A percentile compares a stretch with the other conserved stretches of the same genome.
phyloP scores from a whole-genome alignment of 331 rosid genomes.

The Stylosanthes scabra region DNA sequence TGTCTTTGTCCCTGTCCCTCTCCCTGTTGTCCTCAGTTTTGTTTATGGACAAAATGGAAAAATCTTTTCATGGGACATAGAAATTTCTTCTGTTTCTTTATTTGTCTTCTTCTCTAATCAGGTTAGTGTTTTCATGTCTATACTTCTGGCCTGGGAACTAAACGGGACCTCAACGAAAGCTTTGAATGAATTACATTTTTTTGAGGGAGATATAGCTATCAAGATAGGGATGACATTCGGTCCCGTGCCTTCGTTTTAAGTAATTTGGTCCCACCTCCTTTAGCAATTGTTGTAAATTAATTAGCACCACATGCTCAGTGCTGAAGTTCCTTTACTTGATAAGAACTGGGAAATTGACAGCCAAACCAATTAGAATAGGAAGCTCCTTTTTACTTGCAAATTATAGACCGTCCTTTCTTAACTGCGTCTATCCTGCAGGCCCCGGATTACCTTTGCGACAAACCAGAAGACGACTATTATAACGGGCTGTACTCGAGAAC shows the following conservation, averaged over 20 bases:
- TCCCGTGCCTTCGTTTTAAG: background rate
- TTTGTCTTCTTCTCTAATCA: too few species aligned
- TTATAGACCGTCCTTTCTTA: conserved; percentile 22
- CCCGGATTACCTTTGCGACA: conserved; percentile 48
- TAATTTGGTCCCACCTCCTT: conserved; percentile 16
- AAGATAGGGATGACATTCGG: conserved; percentile 30
- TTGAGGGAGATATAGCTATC: conserved; percentile 25
- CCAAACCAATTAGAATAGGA: conserved; percentile 29
- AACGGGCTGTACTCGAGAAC: conserved; percentile 45
- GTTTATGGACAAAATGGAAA: too few species aligned
- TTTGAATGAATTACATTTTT: conserved; percentile 18
- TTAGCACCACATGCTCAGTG: conserved; percentile 14
- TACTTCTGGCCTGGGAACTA: too few species aligned
- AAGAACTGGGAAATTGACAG: conserved; percentile 8
- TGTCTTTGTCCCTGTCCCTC: too few species aligned
- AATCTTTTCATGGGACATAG: too few species aligned
- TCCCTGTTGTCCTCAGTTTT: too few species aligned
- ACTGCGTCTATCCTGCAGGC: conserved; percentile 49
- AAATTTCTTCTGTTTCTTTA: too few species aligned
- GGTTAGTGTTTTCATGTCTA: too few species aligned
- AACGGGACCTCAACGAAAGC: background rate
- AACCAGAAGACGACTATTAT: conserved; percentile 60
- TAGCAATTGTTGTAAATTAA: background rate
- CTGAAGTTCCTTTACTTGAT: conserved; percentile 1
- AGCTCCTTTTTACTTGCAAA: conserved; percentile 9